A percentile compares a stretch with the other conserved stretches of the same genome.
Conservation (phyloP, 352 stramenopile species). For the Phytophthora vignae region DNA sequence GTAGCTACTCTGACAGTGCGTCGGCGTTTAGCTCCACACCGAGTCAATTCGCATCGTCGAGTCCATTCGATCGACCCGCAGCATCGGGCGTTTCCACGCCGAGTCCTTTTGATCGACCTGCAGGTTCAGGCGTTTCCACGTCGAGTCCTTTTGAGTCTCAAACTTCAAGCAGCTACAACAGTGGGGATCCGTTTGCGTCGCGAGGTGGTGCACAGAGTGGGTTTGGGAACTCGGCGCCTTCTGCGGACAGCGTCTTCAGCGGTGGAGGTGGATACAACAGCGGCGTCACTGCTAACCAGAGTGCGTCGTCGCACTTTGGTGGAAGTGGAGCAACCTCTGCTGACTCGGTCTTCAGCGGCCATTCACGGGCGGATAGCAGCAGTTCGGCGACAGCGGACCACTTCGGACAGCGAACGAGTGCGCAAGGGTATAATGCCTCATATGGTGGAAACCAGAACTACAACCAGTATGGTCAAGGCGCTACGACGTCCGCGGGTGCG, state of each 20-base stretch:
- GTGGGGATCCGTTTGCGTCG: constrained; percentile 31
- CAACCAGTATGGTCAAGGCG: constrained; percentile 22
- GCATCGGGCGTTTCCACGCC: constrained; percentile 9
- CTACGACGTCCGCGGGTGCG: constrained; percentile 9
- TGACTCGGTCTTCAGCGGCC: constrained; percentile 37
- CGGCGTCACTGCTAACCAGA: constrained; percentile 14
- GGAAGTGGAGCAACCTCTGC: constrained; percentile 30
- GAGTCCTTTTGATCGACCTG: constrained; percentile 32
- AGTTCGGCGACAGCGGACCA: constrained; percentile 5
- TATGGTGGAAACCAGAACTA: constrained; percentile 26
- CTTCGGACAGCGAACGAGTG: constrained; percentile 30
- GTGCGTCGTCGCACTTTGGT: constrained; percentile 29
- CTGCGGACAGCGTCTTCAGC: constrained; percentile 30
- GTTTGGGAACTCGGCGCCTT: constrained; percentile 31
- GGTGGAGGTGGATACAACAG: constrained; percentile 12
- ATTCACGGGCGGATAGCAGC: constrained; percentile 14
- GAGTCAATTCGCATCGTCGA: constrained; percentile 23
- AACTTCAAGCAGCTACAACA: constrained; percentile 21
- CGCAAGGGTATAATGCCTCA: constrained; percentile 7
- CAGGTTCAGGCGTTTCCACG: neutral
- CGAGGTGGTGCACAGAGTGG: constrained; percentile 23
- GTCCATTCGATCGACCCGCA: constrained; percentile 29
- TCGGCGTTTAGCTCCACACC: constrained; percentile 18
- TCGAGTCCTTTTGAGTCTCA: constrained; percentile 29
- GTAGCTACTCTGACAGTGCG: constrained; percentile 11